phyloP scores from a whole-genome alignment of 768 basidiomycete species.

The Boletales sp. region DNA sequence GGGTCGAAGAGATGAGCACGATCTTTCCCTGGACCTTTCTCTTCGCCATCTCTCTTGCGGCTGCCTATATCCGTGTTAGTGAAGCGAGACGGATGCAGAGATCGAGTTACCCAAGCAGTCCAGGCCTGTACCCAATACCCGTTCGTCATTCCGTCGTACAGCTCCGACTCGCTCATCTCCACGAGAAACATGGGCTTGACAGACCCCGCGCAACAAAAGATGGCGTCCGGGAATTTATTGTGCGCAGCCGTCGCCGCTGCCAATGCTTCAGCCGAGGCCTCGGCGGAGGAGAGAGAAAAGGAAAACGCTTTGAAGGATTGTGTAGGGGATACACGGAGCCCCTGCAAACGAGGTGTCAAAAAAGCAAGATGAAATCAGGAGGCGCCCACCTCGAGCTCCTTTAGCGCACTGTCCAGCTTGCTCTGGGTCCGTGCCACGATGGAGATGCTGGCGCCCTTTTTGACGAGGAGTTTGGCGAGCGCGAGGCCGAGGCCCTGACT shows the following conservation, averaged over 20 bases:
- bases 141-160: conserved; percentile 41
- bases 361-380: neutral
- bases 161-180: conserved; percentile 57
- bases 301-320: conserved; percentile 69
- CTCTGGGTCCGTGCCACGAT: conserved; percentile 77
- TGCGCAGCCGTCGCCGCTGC: conserved; percentile 53
- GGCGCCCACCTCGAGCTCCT: conserved; percentile 57
- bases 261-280: conserved; percentile 57
- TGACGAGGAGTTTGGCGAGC: conserved; percentile 61
- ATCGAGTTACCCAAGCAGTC: conserved; percentile 41
- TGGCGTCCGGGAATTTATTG: conserved; percentile 65
- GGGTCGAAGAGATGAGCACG: conserved; percentile 68
- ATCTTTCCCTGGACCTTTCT: conserved; percentile 63
- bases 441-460: conserved; percentile 75
- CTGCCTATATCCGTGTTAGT: conserved; percentile 43
- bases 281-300: conserved; percentile 53
- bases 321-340: conserved; percentile 45
- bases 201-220: conserved; percentile 78
- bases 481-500: conserved; percentile 77
- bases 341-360: conserved; percentile 31
- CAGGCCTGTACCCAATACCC: conserved; percentile 41
- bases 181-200: conserved; percentile 71
- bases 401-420: conserved; percentile 57
- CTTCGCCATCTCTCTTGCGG: conserved; percentile 60
- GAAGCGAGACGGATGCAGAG: neutral